A percentile compares a stretch with the other conserved stretches of the same genome.
Conservation (phyloP, 495 filamentous ascomycete genomes). For the Neurospora discreta region DNA sequence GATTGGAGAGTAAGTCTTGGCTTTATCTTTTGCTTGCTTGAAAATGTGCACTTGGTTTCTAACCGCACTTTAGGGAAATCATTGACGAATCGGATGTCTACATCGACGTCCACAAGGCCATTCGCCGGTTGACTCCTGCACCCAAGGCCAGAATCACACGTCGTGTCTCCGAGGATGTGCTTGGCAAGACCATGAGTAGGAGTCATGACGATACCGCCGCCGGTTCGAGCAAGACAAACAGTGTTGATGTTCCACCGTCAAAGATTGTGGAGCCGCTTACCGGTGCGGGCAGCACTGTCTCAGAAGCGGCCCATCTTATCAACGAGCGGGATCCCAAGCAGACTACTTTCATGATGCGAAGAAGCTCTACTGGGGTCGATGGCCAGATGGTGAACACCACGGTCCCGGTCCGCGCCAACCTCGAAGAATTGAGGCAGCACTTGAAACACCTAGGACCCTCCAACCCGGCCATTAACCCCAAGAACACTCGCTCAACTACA, state of each 20-base stretch:
- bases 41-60: conserved; percentile 10
- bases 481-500: conserved; percentile 68
- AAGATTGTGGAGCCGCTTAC: conserved; percentile 6
- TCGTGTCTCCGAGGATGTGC: conserved; percentile 12
- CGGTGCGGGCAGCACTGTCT: conserved; percentile 8
- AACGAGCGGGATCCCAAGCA: conserved; percentile 26
- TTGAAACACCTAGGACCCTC: conserved; percentile 86
- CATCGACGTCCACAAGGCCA: conserved; percentile 93
- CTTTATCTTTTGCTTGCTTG: neutral
- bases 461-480: conserved; percentile 76
- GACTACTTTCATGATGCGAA: conserved; percentile 43
- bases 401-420: conserved; percentile 38
- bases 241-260: conserved; percentile 1
- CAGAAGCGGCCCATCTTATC: conserved; percentile 18
- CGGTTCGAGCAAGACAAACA: neutral
- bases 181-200: conserved; percentile 5
- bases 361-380: conserved; percentile 40
- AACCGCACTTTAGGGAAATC: conserved; percentile 45
- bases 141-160: conserved; percentile 23
- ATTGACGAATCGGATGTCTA: conserved; percentile 86
- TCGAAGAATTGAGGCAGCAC: conserved; percentile 65
- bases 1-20: conserved; percentile 78
- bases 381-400: conserved; percentile 26
- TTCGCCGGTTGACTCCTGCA: conserved; percentile 50
- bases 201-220: conserved; percentile 2